These are phyloP conservation scores for Neoboletus subvelutipes DNA, from an alignment of 768 basidiomycete genomes.

Conservation along the genomic window DNA sequence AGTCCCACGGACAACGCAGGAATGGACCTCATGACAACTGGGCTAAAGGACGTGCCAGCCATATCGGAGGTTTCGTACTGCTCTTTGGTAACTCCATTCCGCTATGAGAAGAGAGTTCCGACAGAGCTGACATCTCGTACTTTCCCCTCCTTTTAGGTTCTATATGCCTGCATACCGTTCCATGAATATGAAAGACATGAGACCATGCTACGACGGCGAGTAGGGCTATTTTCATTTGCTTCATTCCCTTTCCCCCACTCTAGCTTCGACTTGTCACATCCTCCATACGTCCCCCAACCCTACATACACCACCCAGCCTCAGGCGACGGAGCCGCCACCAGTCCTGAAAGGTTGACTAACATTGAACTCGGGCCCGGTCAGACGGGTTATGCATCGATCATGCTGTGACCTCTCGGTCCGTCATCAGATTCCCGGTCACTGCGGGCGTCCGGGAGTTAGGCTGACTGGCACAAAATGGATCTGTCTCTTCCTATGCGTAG, in stretches of 20 bases:
- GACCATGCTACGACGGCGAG: background rate
- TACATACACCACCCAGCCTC: background rate
- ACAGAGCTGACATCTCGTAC: background rate
- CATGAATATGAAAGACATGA: background rate
- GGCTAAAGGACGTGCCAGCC: background rate
- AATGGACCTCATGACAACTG: background rate
- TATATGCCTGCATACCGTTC: background rate
- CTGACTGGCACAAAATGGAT: background rate
- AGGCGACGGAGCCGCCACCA: background rate
- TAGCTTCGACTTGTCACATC: background rate
- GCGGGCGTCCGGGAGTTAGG: background rate
- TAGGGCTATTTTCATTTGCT: background rate
- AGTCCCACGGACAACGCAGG: too few relatives aligned
- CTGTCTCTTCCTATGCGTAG: too few relatives aligned
- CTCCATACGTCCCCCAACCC: background rate
- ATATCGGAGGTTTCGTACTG: too few relatives aligned
- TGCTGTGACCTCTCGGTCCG: background rate
- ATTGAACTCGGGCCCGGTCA: background rate
- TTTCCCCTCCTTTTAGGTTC: background rate
- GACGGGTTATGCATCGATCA: background rate
- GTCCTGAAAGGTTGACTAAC: background rate
- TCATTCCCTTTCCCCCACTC: too few relatives aligned
- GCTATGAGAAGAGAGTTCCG: background rate
- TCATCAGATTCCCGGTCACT: background rate
- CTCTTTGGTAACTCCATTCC: background rate